A percentile compares a stretch with the other conserved stretches of the same genome.
These are phyloP conservation scores for Ophiostoma australiae DNA, from an alignment of 2,329 filamentous ascomycete species.

Conservation along the genomic window DNA sequence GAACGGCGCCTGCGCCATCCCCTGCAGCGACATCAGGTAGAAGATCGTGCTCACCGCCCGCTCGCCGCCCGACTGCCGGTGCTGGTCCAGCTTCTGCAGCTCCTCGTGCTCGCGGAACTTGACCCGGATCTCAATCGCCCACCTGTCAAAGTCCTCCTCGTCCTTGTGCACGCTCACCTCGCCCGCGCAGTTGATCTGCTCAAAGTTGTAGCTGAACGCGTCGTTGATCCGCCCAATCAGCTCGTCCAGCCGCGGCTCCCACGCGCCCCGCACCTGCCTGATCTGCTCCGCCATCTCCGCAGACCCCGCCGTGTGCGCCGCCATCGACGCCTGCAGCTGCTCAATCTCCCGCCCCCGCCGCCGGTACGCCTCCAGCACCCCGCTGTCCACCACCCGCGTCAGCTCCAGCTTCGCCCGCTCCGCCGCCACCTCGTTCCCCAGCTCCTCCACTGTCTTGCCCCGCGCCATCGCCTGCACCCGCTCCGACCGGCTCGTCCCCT, in stretches of 20 bases:
- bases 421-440: conserved; percentile 68
- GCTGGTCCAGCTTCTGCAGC: conserved; percentile 78
- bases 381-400: conserved; percentile 71
- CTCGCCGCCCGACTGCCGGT: conserved; percentile 94
- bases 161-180: conserved; percentile 86
- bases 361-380: conserved; percentile 73
- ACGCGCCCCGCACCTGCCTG: conserved; percentile 59
- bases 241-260: conserved; percentile 78
- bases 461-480: conserved; percentile 43
- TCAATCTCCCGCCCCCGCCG: conserved; percentile 66
- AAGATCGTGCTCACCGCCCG: conserved; percentile 96
- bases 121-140: conserved; percentile 90
- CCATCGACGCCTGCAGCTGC: conserved; percentile 53
- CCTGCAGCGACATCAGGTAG: conserved; percentile 96
- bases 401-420: conserved; percentile 72
- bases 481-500: conserved; percentile 37
- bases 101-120: conserved; percentile 82
- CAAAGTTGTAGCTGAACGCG: conserved; percentile 89
- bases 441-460: conserved; percentile 54
- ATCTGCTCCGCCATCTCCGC: conserved; percentile 56
- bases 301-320: conserved; percentile 51
- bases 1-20: conserved; percentile 89
- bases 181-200: conserved; percentile 88
- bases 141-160: conserved; percentile 78
- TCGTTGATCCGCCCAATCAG: conserved; percentile 78